A percentile compares a stretch with the other conserved stretches of the same genome.
Evolutionary conservation across 768 basidiomycete genomes (phyloP).

Genomic region (Zangia roseola): DNA sequence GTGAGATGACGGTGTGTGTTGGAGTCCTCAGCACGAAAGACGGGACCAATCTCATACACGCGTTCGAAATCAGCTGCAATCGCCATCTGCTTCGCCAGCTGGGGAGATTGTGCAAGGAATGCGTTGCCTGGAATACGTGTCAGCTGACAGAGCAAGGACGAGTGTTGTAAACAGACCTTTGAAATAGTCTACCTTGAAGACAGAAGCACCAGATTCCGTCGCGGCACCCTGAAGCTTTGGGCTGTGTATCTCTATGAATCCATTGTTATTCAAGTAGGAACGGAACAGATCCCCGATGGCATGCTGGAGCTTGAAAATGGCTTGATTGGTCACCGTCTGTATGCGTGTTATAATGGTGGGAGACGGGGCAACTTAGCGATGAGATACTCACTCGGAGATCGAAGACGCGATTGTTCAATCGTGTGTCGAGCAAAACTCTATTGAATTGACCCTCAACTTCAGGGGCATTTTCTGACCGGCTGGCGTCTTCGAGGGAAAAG

Average conservation of each 20-base stretch:
- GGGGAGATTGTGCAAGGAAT: constrained; percentile 94
- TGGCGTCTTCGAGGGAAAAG: constrained; percentile 91
- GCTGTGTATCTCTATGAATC: constrained; percentile 94
- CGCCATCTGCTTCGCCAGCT: constrained; percentile 98
- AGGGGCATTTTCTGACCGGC: constrained; percentile 74
- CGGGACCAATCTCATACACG: constrained; percentile 95
- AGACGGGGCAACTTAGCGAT: neutral
- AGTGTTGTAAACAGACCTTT: constrained; percentile 53
- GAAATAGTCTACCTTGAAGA: constrained; percentile 98
- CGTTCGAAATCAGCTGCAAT: constrained; percentile 98
- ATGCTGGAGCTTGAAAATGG: constrained; percentile 89
- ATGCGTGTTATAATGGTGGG: constrained; percentile 8
- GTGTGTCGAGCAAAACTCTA: constrained; percentile 87
- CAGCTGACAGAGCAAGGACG: constrained; percentile 1
- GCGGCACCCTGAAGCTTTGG: constrained; percentile 97
- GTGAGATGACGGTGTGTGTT: constrained; percentile 98
- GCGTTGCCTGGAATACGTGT: constrained; percentile 61
- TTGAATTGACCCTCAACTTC: constrained; percentile 65
- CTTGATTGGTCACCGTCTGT: constrained; percentile 93
- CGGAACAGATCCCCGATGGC: constrained; percentile 90
- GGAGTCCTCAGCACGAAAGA: constrained; percentile 97
- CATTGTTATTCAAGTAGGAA: constrained; percentile 65
- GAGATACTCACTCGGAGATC: constrained; percentile 76
- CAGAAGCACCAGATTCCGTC: constrained; percentile 94
- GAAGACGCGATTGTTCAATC: constrained; percentile 90